Evolutionary conservation across 208 protist species (phyloP), one percentile per base, ranked within the genome.

Genomic region (Strigomonas culicis): DNA sequence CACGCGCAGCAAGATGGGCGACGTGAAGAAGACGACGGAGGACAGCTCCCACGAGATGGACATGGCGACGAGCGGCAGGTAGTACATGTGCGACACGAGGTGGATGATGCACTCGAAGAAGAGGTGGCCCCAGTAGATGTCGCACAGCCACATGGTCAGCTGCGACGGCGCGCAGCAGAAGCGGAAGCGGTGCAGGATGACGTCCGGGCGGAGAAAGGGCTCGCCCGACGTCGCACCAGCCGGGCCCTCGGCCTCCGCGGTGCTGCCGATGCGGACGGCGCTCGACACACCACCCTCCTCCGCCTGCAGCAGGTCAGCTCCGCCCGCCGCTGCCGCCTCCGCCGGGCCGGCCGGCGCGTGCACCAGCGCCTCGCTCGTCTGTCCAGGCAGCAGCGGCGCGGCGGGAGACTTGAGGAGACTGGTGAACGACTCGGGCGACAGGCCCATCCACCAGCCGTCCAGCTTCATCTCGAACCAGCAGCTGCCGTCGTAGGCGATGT

Each of bases 41-140:
- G 36, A 17, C 10, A 93, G 49, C 63, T 93, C 80, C 84, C 80
- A 89, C 57, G 83, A 85, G 3, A 93, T 63, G 25, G 79, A 85
- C 84, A 90, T 90, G 46, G 83, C 78, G 21, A 91, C 71, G 28
- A 93, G 67, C 3, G 84, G 83, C 83, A 87, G 85, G 60, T 87
- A 93, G 71, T 91, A 90, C 77, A 87, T 85, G 70, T 88, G 84
- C 72, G 90, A 36, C 8, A 90, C 44, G 25, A 90, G 63, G 66
- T 87, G 75, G 50, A 87, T 62, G 36, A 80, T 73, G 63, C 75
- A 77, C 63, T 83, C 78, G 47, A 87, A 80, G 43, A 85, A 79
- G 15, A 90, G 60, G 57, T 88, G 77, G 0, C 70, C 49, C 75
- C 80, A 93, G 70, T 89, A 93, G 1, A 85, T 72, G 59, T 93